Percentiles rank a stretch among this genome's conserved stretches.
phyloP scores from a whole-genome alignment of 192 early-diverging fungal species.

The Coemansia sp. region DNA sequence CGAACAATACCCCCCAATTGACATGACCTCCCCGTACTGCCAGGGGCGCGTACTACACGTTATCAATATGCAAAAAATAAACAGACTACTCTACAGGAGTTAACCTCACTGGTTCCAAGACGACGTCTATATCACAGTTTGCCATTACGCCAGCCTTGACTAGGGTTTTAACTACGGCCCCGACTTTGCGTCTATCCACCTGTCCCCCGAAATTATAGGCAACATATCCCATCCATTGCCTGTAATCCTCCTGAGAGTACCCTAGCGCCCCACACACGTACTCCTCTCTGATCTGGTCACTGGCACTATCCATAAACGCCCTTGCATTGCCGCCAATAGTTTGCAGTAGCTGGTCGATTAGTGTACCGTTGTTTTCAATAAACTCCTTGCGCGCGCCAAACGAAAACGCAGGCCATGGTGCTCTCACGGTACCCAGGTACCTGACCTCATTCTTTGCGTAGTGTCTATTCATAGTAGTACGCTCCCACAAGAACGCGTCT shows the following conservation, averaged over 20 bases:
- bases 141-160: slow-evolving; percentile 28
- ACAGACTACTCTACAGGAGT: background rate
- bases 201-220: slow-evolving; percentile 15
- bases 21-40: background rate
- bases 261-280: slow-evolving; percentile 37
- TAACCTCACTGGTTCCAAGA: slow-evolving; percentile 17
- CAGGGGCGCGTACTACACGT: background rate
- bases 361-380: slow-evolving; percentile 12
- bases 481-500: slow-evolving; percentile 91
- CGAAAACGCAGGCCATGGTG: slow-evolving; percentile 90
- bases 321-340: background rate
- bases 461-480: slow-evolving; percentile 86
- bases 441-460: slow-evolving; percentile 69
- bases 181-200: slow-evolving; percentile 25
- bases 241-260: slow-evolving; percentile 27
- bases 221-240: slow-evolving; percentile 39
- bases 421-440: slow-evolving; percentile 73
- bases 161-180: slow-evolving; percentile 24
- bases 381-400: slow-evolving; percentile 58
- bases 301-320: slow-evolving; percentile 22
- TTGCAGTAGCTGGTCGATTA: slow-evolving; percentile 9
- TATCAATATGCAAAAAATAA: background rate
- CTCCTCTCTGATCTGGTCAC: background rate
- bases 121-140: slow-evolving; percentile 11
- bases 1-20: background rate